Evolutionary conservation across 2,329 filamentous ascomycete genomes (phyloP), one percentile per base, ranked within the genome.

Genomic region (Pestalotiopsis sp.): DNA sequence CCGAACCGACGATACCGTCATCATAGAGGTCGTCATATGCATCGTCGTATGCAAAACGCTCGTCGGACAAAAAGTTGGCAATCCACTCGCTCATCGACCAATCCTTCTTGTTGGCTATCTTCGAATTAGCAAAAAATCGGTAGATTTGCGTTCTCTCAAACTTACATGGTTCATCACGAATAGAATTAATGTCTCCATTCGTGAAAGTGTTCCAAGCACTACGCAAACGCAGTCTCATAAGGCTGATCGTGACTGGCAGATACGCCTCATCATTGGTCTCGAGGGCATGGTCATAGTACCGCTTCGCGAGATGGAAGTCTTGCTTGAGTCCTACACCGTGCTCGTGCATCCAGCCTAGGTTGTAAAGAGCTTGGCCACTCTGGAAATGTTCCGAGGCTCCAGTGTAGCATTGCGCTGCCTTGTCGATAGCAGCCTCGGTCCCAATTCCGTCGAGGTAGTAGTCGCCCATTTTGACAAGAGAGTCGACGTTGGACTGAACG

Each of bases 311-410:
- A 77, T 99, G 96, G 79, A 97, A 99, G 77, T 99, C 96, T 78
- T 99, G 96, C 67, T 93, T 92, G 23, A 98, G 88, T 1, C 95
- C 94, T 64, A 98, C 86, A 7, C 96, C 96, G 76, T 98, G 98
- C 81, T 99, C 96, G 77, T 99, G 94, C 95, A 99, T 98, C 96
- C 96, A 99, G 4, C 96, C 97, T 14, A 99, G 85, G 75, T 99
- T 98, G 88, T 94, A 99, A 68, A 98, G 89, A 14, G 97, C 96
- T 81, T 99, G 97, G 2, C 95, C 96, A 74, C 94, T 97, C 77
- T 94, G 92, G 73, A 95, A 91, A 69, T 93, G 94, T 77, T 99
- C 96, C 0, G 95, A 95, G 1, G 96, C 96, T 3, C 93, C 93
- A 66, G 93, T 92, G 76, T 99, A 99, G 82, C 96, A 99, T 59